Conservation (phyloP, 2,329 filamentous ascomycete species). For the Pseudogymnoascus sp. region DNA sequence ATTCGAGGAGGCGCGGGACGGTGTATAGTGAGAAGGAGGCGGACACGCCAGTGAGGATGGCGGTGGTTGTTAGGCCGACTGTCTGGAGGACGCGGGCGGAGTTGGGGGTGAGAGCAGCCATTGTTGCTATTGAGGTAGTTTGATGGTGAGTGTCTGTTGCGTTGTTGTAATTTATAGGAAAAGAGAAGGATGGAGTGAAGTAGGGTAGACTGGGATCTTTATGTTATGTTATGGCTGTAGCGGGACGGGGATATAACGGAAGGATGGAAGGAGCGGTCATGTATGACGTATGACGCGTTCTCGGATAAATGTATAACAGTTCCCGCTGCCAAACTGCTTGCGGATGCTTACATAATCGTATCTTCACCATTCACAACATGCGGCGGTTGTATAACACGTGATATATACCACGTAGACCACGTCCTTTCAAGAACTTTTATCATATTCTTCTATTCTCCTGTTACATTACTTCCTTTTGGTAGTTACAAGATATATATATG, state of each 20-base stretch:
- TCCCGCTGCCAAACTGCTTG: too few relatives aligned
- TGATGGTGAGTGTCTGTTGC: neutral
- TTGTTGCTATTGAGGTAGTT: neutral
- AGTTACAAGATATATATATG: neutral
- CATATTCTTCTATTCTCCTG: neutral
- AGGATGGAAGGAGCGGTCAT: too few relatives aligned
- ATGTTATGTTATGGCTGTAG: too few relatives aligned
- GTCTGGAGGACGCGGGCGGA: slow-evolving; percentile 41
- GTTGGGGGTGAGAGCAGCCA: neutral
- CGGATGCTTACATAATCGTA: too few relatives aligned
- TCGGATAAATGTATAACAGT: neutral
- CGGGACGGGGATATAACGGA: too few relatives aligned
- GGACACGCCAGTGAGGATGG: slow-evolving; percentile 35
- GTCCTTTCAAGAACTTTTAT: neutral
- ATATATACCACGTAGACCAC: neutral
- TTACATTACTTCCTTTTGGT: neutral
- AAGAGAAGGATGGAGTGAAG: neutral
- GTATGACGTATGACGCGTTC: neutral
- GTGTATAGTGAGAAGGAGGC: slow-evolving; percentile 36
- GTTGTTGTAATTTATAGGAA: neutral
- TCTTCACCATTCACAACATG: too few relatives aligned
- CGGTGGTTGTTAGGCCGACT: slow-evolving; percentile 43
- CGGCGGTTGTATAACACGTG: neutral
- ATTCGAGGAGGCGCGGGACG: slow-evolving; percentile 47
- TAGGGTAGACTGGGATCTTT: neutral